Evolutionary conservation across 495 filamentous ascomycete species (phyloP).

Genomic region (Aspergillus affinis): DNA sequence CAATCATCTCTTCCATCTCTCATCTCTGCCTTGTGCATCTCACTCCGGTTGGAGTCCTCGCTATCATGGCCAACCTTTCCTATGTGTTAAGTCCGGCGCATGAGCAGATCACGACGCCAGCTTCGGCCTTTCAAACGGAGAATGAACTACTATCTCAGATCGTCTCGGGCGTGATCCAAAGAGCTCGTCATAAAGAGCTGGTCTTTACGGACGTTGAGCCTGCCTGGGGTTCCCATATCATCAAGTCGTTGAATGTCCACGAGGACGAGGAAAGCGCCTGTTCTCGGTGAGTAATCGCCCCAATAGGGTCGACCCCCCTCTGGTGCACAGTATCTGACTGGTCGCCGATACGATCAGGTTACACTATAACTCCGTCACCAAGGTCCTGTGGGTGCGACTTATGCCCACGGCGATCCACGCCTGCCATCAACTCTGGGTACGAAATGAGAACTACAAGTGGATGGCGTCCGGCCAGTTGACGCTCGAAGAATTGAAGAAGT

Average conservation of each 20-base stretch:
- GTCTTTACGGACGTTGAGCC: background rate
- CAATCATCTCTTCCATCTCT: too few species aligned
- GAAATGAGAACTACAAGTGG: slow-evolving; percentile 1
- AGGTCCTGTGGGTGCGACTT: slow-evolving; percentile 2
- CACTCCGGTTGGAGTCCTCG: too few species aligned
- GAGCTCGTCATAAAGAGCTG: background rate
- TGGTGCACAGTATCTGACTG: background rate
- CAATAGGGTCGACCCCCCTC: too few species aligned
- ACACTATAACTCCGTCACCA: slow-evolving; percentile 11
- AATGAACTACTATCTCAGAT: background rate
- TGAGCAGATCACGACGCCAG: background rate
- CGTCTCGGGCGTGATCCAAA: background rate
- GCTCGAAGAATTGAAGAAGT: background rate
- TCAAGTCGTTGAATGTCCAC: background rate
- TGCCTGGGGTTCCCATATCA: background rate
- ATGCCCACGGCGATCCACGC: slow-evolving; percentile 6
- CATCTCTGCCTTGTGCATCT: too few species aligned
- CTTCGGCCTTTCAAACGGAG: background rate
- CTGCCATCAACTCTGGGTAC: slow-evolving; percentile 4
- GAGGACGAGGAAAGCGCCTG: background rate
- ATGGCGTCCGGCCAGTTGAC: background rate
- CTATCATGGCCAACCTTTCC: background rate
- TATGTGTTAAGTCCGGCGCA: background rate
- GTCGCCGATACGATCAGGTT: background rate
- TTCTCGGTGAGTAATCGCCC: background rate